These are phyloP conservation scores for Venturia asperata DNA, from an alignment of 2,329 filamentous ascomycete genomes.

Conservation along the genomic window DNA sequence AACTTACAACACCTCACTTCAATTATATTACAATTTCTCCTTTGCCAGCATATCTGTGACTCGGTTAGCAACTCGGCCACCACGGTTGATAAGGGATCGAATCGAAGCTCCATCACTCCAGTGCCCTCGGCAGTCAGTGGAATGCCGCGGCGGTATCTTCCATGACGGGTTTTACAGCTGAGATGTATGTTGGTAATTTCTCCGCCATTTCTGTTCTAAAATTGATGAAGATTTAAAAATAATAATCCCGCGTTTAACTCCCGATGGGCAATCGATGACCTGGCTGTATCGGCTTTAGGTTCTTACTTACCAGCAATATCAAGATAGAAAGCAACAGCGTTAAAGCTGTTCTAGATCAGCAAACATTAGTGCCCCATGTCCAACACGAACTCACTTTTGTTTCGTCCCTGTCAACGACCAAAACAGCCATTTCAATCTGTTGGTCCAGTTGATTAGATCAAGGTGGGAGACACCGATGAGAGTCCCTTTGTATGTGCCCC, in stretches of 20 bases:
- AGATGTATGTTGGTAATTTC: not conserved
- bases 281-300: not conserved
- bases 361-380: conserved; percentile 13
- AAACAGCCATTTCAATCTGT: conserved; percentile 52
- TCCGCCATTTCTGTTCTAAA: not conserved
- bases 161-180: not conserved
- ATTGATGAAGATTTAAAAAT: too few species aligned
- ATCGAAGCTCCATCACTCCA: not conserved
- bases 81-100: not conserved
- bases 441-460: conserved; percentile 61
- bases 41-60: conserved; percentile 35
- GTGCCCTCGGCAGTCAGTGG: not conserved
- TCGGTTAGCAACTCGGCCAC: not conserved
- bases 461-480: conserved; percentile 57
- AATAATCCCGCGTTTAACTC: too few species aligned
- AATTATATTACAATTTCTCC: conserved; percentile 29
- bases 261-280: not conserved
- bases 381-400: conserved; percentile 39
- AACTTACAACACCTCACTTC: not conserved
- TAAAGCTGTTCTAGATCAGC: conserved; percentile 44
- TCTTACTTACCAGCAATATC: conserved; percentile 52
- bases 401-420: conserved; percentile 50
- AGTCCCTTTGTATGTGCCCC: conserved; percentile 58
- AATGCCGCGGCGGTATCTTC: not conserved
- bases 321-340: conserved; percentile 57